Evolutionary conservation across 129 eudicot genomes (phyloP).

Genomic region (Helichrysum umbraculigerum): DNA sequence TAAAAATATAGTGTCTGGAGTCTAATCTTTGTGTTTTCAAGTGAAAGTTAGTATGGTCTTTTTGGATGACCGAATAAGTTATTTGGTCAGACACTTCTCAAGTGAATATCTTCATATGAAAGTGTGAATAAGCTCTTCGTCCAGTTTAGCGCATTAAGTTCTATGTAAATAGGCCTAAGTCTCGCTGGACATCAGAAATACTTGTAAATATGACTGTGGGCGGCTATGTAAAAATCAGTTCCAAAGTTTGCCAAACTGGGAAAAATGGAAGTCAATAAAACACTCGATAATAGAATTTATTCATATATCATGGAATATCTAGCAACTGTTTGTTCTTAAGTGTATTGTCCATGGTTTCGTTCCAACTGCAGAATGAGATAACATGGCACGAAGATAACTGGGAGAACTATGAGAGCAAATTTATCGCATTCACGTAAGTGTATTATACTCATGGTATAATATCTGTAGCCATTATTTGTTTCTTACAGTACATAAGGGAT

Average conservation of each 20-base stretch:
- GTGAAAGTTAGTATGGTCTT: not conserved
- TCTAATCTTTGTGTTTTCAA: not conserved
- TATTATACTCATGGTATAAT: not conserved
- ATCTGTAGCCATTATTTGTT: conserved; percentile 8
- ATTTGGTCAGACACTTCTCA: no score
- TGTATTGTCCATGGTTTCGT: not conserved
- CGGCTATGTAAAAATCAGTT: not conserved
- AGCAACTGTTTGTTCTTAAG: conserved; percentile 9
- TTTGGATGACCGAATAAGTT: no score
- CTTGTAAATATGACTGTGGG: not conserved
- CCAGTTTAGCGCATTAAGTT: no score
- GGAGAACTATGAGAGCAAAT: conserved; percentile 82
- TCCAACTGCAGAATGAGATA: conserved; percentile 63
- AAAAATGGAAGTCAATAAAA: not conserved
- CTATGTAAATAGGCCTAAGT: no score
- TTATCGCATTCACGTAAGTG: conserved; percentile 92
- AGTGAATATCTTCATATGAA: no score
- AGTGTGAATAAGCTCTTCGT: no score
- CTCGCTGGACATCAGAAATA: not conserved
- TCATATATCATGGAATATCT: not conserved
- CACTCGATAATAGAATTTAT: not conserved
- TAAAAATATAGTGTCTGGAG: not conserved
- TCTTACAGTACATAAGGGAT: conserved; percentile 8
- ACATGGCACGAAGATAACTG: conserved; percentile 99
- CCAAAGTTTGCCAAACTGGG: not conserved